Percentiles rank a stretch among this genome's conserved stretches.
These are phyloP conservation scores for Millerozyma miso DNA, from an alignment of 805 yeast species.

Conservation along the genomic window DNA sequence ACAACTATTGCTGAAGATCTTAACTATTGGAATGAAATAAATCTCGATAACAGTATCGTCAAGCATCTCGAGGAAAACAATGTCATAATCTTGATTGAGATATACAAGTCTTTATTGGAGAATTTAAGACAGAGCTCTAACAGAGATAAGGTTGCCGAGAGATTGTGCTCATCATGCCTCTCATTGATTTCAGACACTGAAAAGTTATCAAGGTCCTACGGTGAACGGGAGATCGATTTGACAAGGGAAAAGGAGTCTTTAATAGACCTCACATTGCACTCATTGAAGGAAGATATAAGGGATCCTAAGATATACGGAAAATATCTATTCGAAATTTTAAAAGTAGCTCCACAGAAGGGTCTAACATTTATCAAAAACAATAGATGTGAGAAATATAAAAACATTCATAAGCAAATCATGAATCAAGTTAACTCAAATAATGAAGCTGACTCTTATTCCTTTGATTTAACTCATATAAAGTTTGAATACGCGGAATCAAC, in stretches of 20 bases:
- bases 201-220: not conserved
- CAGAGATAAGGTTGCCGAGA: slow-evolving; percentile 1
- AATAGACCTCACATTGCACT: not conserved
- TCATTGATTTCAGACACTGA: not conserved
- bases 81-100: not conserved
- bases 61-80: not conserved
- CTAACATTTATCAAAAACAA: slow-evolving; percentile 28
- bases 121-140: not conserved
- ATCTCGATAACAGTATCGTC: slow-evolving; percentile 3
- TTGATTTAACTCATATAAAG: slow-evolving; percentile 24
- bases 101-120: not conserved
- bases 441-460: slow-evolving; percentile 15
- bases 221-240: not conserved
- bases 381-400: slow-evolving; percentile 19
- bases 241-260: not conserved
- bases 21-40: slow-evolving; percentile 11
- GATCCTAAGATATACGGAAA: slow-evolving; percentile 25
- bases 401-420: slow-evolving; percentile 27
- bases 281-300: slow-evolving; percentile 11
- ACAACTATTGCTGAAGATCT: slow-evolving; percentile 5
- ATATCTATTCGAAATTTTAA: slow-evolving; percentile 27
- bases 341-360: slow-evolving; percentile 23
- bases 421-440: slow-evolving; percentile 15
- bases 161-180: slow-evolving; percentile 5
- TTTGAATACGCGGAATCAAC: slow-evolving; percentile 33